phyloP scores from a whole-genome alignment of 1,139 yeast species.

The Magnusiomyces clavatus region DNA sequence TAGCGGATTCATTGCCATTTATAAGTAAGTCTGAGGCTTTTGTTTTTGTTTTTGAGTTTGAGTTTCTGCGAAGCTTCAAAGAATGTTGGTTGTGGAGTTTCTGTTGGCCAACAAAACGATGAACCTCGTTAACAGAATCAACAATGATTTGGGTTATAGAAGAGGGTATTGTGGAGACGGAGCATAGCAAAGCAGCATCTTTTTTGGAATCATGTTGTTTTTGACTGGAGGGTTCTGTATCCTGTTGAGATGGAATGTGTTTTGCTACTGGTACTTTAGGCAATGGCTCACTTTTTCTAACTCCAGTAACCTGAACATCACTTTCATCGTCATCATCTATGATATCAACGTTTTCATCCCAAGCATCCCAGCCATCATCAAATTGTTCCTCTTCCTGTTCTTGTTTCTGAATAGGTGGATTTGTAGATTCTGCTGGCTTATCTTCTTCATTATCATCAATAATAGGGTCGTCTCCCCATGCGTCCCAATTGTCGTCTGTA shows the following conservation, averaged over 20 bases:
- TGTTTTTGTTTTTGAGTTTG: not conserved
- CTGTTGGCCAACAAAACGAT: not conserved
- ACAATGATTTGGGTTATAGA: constrained; percentile 6
- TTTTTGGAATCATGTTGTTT: not conserved
- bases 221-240: not conserved
- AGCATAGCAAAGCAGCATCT: constrained; percentile 8
- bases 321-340: constrained; percentile 23
- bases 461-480: constrained; percentile 7
- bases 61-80: not conserved
- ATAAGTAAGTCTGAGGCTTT: too few relatives aligned
- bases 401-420: not conserved
- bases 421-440: constrained; percentile 5
- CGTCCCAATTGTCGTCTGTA: constrained; percentile 11
- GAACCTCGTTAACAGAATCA: constrained; percentile 7
- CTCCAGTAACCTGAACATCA: constrained; percentile 4
- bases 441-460: constrained; percentile 23
- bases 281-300: not conserved
- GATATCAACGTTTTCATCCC: constrained; percentile 7
- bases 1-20: not conserved
- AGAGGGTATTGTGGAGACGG: constrained; percentile 9
- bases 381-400: constrained; percentile 12
- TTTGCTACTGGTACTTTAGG: not conserved
- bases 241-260: not conserved
- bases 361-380: constrained; percentile 12
- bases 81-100: not conserved